A percentile compares a stretch with the other conserved stretches of the same genome.
phyloP scores from a whole-genome alignment of 306 rosid genomes.

The Castanea mollissima region DNA sequence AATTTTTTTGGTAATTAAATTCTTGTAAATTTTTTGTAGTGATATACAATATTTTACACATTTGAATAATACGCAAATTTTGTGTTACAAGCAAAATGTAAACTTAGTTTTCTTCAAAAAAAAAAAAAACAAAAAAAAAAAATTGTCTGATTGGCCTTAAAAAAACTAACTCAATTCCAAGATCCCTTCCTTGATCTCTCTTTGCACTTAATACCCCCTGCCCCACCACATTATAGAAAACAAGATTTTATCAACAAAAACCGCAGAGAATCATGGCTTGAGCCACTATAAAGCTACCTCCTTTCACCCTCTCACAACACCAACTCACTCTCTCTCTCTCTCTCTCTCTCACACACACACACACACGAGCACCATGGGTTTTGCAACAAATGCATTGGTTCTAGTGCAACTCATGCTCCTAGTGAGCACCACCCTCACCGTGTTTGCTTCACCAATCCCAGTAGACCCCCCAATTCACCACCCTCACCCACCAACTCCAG shows the following conservation, averaged over 20 bases:
- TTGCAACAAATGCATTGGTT: background rate
- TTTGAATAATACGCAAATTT: too few relatives aligned
- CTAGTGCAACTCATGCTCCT: constrained; percentile 16
- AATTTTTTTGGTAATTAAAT: too few relatives aligned
- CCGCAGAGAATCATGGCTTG: constrained; percentile 28
- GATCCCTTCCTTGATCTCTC: background rate
- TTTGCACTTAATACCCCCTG: background rate
- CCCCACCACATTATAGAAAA: background rate
- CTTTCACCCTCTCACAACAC: background rate
- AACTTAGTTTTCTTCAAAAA: too few relatives aligned
- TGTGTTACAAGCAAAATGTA: too few relatives aligned
- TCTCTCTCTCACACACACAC: background rate
- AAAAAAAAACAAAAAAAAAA: too few relatives aligned
- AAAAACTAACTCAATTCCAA: background rate
- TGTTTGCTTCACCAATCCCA: background rate
- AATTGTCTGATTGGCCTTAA: too few relatives aligned
- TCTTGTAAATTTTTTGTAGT: too few relatives aligned
- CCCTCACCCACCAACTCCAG: constrained; percentile 38
- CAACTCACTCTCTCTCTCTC: background rate
- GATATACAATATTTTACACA: too few relatives aligned
- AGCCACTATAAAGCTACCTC: constrained; percentile 36
- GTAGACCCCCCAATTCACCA: constrained; percentile 26
- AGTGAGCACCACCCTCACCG: constrained; percentile 24
- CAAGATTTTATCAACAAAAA: constrained; percentile 4
- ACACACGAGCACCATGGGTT: constrained; percentile 2